A percentile compares a stretch with the other conserved stretches of the same genome.
These are phyloP conservation scores for Boechera stricta DNA, from an alignment of 345 rosid species.

Conservation along the genomic window DNA sequence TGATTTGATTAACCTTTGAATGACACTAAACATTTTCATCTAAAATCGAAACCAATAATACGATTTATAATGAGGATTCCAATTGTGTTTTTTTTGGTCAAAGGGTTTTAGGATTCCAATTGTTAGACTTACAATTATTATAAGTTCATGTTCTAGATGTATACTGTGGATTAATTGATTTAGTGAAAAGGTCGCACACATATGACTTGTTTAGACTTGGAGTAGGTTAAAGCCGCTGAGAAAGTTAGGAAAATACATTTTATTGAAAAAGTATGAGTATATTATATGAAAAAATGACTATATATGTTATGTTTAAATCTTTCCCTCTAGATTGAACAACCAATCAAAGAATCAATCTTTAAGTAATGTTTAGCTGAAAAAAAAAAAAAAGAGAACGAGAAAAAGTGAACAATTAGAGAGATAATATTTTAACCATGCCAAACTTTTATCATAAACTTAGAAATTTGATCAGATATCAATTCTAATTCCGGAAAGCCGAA, in stretches of 20 bases:
- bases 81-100: no score
- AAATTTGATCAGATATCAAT: neutral
- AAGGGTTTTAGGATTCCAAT: no score
- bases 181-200: neutral
- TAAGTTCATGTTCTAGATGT: neutral
- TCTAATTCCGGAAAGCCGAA: neutral
- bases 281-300: no score
- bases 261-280: neutral
- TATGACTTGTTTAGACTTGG: neutral
- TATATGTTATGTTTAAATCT: neutral
- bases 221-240: conserved; percentile 24
- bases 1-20: neutral
- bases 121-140: neutral
- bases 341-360: no score
- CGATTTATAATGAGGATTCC: neutral
- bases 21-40: no score
- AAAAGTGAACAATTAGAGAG: neutral
- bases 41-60: neutral
- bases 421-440: neutral
- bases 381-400: no score
- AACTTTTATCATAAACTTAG: neutral
- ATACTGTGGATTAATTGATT: neutral
- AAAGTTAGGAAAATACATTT: conserved; percentile 1
- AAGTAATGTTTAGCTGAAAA: no score
- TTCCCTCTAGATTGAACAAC: no score